phyloP scores from a whole-genome alignment of 345 rosid genomes.

The Gossypium thurberi region DNA sequence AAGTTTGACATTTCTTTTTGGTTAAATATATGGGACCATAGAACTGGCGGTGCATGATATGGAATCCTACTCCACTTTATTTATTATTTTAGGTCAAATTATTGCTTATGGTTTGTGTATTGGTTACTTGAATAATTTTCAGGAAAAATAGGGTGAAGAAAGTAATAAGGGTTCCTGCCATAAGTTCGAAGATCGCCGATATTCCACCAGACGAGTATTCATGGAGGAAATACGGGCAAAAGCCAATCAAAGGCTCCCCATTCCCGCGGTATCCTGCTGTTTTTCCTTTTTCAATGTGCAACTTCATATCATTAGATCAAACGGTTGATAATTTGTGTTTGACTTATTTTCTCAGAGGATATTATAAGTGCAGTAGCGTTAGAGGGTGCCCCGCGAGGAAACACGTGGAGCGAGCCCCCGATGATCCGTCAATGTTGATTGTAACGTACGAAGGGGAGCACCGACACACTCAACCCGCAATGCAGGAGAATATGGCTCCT shows the following conservation, averaged over 20 bases:
- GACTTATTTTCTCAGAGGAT: slow-evolving; percentile 42
- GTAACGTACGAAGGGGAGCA: slow-evolving; percentile 96
- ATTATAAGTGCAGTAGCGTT: slow-evolving; percentile 81
- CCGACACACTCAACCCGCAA: slow-evolving; percentile 47
- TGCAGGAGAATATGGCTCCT: slow-evolving; percentile 40
- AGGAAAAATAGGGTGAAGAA: slow-evolving; percentile 78
- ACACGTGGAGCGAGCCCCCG: slow-evolving; percentile 87
- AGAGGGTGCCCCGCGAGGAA: slow-evolving; percentile 95
- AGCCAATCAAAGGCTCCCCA: slow-evolving; percentile 94
- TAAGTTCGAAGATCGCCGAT: slow-evolving; percentile 82
- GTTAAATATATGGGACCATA: background rate
- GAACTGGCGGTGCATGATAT: background rate
- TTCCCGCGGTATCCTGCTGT: slow-evolving; percentile 58
- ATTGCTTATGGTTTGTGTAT: too few species aligned
- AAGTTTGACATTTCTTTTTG: too few species aligned
- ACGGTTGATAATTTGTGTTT: too few species aligned
- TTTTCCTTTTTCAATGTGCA: too few species aligned
- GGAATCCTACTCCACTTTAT: background rate
- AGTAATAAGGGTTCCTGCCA: slow-evolving; percentile 71
- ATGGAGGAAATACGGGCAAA: slow-evolving; percentile 97
- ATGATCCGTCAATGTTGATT: slow-evolving; percentile 76
- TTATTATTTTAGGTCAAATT: too few species aligned
- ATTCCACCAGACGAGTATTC: slow-evolving; percentile 88
- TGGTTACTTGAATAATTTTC: slow-evolving; percentile 6
- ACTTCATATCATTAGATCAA: too few species aligned